These are phyloP conservation scores for Flaveria bidentis DNA, from an alignment of 129 eudicot genomes.

Conservation along the genomic window DNA sequence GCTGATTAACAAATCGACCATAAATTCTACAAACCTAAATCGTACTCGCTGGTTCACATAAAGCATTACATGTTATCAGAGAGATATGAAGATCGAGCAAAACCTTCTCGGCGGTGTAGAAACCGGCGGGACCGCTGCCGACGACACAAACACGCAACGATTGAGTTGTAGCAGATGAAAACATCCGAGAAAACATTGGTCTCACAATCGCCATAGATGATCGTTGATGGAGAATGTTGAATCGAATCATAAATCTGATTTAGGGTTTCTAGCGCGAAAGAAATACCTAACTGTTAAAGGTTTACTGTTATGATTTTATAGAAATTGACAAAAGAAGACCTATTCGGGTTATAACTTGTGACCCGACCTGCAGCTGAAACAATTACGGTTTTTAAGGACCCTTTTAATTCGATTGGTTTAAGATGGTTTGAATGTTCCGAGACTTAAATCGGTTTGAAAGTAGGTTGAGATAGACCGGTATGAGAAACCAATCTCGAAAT, in stretches of 20 bases:
- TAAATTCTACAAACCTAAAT: neutral
- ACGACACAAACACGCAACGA: constrained; percentile 82
- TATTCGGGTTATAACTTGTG: too few relatives aligned
- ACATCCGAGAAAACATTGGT: constrained; percentile 41
- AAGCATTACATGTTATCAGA: neutral
- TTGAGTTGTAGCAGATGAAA: constrained; percentile 43
- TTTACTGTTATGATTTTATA: neutral
- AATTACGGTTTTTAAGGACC: too few relatives aligned
- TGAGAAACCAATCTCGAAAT: too few relatives aligned
- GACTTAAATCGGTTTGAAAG: too few relatives aligned
- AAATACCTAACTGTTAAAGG: neutral
- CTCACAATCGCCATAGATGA: constrained; percentile 37
- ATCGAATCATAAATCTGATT: neutral
- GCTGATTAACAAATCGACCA: constrained; percentile 1
- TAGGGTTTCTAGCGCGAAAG: constrained; percentile 5
- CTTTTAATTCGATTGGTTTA: too few relatives aligned
- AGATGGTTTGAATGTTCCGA: too few relatives aligned
- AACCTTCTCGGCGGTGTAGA: constrained; percentile 97
- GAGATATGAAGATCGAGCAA: neutral
- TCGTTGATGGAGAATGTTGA: neutral
- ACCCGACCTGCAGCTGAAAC: too few relatives aligned
- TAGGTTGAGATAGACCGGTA: too few relatives aligned
- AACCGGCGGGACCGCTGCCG: constrained; percentile 98
- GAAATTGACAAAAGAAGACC: too few relatives aligned
- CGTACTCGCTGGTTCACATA: neutral